A percentile compares a stretch with the other conserved stretches of the same genome.
Conservation (phyloP, 345 rosid species). For the Rhizophora apiculata region DNA sequence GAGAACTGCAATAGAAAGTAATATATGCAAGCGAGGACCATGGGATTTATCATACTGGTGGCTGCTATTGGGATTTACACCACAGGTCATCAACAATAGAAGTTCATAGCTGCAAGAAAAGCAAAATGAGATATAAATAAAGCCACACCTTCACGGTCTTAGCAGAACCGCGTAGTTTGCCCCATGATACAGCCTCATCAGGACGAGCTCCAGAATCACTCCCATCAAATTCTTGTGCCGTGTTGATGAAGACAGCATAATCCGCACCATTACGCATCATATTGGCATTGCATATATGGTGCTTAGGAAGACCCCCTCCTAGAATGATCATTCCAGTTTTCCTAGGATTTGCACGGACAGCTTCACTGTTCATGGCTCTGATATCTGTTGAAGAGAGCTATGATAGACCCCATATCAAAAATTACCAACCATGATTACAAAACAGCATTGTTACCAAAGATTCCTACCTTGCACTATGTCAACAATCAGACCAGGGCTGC, state of each 20-base stretch:
- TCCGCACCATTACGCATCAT: conserved; percentile 97
- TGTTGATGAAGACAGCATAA: conserved; percentile 84
- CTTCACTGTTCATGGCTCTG: conserved; percentile 74
- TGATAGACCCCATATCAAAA: background rate
- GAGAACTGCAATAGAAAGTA: background rate
- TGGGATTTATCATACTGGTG: background rate
- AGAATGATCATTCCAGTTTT: conserved; percentile 87
- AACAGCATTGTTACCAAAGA: background rate
- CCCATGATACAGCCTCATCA: conserved; percentile 97
- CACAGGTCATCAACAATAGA: background rate
- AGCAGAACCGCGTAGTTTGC: conserved; percentile 80
- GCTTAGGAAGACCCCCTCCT: conserved; percentile 94
- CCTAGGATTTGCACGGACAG: conserved; percentile 74
- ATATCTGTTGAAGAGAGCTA: conserved; percentile 48
- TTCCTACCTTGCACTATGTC: conserved; percentile 70
- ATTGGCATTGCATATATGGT: conserved; percentile 95
- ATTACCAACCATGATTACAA: background rate
- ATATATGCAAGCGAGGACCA: background rate
- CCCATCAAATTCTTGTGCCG: conserved; percentile 94
- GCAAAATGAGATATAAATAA: background rate
- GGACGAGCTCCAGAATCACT: conserved; percentile 97
- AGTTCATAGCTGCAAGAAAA: no score
- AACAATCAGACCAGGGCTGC: conserved; percentile 52
- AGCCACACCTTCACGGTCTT: conserved; percentile 67
- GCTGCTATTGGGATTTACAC: background rate